These are phyloP conservation scores for Nakazawaea wyomingensis DNA, from an alignment of 805 yeast genomes.

Conservation along the genomic window DNA sequence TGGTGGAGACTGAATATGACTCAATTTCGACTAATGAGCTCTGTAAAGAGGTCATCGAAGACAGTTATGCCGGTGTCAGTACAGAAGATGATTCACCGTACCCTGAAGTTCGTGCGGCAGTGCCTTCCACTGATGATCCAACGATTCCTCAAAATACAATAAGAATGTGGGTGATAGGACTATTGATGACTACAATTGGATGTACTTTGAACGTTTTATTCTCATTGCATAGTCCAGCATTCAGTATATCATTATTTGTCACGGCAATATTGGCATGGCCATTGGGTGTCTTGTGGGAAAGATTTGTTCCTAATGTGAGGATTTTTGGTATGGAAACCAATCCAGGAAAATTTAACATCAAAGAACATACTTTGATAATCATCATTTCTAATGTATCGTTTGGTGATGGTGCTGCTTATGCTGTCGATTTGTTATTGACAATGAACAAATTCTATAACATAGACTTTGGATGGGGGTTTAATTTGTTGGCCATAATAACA, in stretches of 20 bases:
- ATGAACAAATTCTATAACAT: conserved; percentile 40
- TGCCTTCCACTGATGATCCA: conserved; percentile 53
- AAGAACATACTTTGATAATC: conserved; percentile 57
- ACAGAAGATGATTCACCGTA: conserved; percentile 42
- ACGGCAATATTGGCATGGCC: conserved; percentile 27
- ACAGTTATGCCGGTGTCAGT: conserved; percentile 11
- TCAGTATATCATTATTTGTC: conserved; percentile 34
- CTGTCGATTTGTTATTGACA: conserved; percentile 52
- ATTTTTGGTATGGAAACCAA: conserved; percentile 35
- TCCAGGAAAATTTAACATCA: conserved; percentile 58
- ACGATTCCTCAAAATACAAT: conserved; percentile 45
- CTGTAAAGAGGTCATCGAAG: conserved; percentile 8
- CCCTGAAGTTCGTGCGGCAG: conserved; percentile 65
- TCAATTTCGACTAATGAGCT: background rate
- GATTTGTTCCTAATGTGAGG: conserved; percentile 25
- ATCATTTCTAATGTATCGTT: conserved; percentile 46
- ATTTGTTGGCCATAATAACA: conserved; percentile 44
- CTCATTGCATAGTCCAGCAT: conserved; percentile 45
- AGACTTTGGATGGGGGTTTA: conserved; percentile 49
- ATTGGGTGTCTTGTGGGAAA: conserved; percentile 20
- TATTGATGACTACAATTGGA: conserved; percentile 49
- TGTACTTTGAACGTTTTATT: conserved; percentile 53
- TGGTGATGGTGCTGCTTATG: conserved; percentile 43
- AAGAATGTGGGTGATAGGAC: conserved; percentile 51
- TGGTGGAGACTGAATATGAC: conserved; percentile 9